Evolutionary conservation across 495 filamentous ascomycete genomes (phyloP), one percentile per base, ranked within the genome.

Genomic region (Annulohypoxylon maeteangense): DNA sequence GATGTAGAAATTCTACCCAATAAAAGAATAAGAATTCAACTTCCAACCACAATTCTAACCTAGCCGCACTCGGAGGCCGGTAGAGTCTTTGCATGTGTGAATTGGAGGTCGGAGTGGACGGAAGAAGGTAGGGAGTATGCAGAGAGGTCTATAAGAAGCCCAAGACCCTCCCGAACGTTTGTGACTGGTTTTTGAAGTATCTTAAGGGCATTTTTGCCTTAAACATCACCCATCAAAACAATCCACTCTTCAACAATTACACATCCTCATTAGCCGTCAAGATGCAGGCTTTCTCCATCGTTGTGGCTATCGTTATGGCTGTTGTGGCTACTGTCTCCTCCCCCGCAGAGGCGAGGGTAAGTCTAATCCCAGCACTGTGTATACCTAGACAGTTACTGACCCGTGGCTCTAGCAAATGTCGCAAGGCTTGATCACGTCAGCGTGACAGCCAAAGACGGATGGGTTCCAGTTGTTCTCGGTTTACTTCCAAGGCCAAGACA

Each of bases 261-360:
- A 25, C 40, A 20, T 18, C 14, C 14, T 45, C 18, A 47, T n/a
- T 61, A 65, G 65, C 57, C 10, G 62, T 57, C 70, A 62, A 65
- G 70, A 73, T 73, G 70, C 59, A 69, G 67, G 40, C 51, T 23
- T 68, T 73, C 56, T 65, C 34, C 61, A 62, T 72, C 69, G 29
- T 69, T 42, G 56, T 73, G 55, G 57, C 65, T 69, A 65, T 68
- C 40, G 45, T 71, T 40, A 73, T 73, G 65, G 70, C 70, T 55
- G 44, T 57, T 47, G 62, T 73, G 56, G 56, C 47, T 45, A 51
- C 23, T 27, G 70, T 47, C 55, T 68, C 70, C 38, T 48, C 55
- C 55, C 31, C 60, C 32, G 42, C 65, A n/a, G 70, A 73, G 56
- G 36, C 65, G 54, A 73, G 53, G 55, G 70, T 73, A 32, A 65